Evolutionary conservation across 2,329 filamentous ascomycete species (phyloP), one percentile per base, ranked within the genome.

Genomic region (Arthrobotrys megalospora): DNA sequence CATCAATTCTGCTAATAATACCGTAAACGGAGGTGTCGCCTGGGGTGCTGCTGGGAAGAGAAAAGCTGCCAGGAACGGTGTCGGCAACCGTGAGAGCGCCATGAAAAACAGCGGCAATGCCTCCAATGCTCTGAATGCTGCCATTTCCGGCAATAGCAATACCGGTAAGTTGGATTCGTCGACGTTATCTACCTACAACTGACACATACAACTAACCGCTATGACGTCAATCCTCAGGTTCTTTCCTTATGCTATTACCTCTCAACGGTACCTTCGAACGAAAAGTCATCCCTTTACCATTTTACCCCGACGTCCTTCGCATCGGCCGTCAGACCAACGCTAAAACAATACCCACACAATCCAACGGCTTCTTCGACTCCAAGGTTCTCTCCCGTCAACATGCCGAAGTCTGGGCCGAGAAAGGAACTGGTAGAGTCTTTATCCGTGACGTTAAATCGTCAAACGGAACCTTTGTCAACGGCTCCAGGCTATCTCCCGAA

Each of bases 401-500:
- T 84, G 96, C 96, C 41, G 96, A 99, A 84, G 92, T 99, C 43
- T 98, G 94, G 90, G 94, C 96, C 12, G 91, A 93, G 67, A 91
- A 92, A 80, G 63, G 79, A 12, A 87, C 86, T 79, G 94, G 94
- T 66, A 97, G 97, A 83, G 92, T 99, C 50, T 98, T 91, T 89
- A 98, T 99, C 81, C 90, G 94, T 73, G 96, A 99, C 85, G 92
- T 99, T 82, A 99, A 98, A 85, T 98, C 96, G 0, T 99, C 96
- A 47, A 99, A 99, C 83, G 96, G 96, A 75, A 99, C 96, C 0
- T 99, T 99, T 84, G 95, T 99, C 81, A 99, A 99, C 82, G 94
- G 94, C 19, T 90, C 92, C 68, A 91, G 96, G 34, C 85, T 99
- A 76, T 98, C 96, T 1, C 93, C 91, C 67, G 96, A 99, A 84